Conservation (phyloP, 192 early-diverging fungal species). For the Chytriomyces sp. region DNA sequence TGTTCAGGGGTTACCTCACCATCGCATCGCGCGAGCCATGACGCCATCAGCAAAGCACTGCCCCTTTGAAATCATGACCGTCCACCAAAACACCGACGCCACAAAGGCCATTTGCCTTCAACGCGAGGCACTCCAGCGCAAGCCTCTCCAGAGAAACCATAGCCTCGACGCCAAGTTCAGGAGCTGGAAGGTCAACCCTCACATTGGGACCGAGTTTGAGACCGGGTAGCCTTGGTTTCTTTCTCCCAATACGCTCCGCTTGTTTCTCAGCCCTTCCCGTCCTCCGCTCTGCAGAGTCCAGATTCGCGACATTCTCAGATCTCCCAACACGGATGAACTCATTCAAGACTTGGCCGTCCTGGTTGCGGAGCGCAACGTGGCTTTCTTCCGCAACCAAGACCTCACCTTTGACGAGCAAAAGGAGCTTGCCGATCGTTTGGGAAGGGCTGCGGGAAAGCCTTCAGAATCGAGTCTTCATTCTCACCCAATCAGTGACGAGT, state of each 20-base stretch:
- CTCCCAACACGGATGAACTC: slow-evolving; percentile 13
- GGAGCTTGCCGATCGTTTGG: slow-evolving; percentile 39
- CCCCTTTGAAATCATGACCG: too few relatives aligned
- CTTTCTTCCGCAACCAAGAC: slow-evolving; percentile 71
- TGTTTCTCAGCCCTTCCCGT: background rate
- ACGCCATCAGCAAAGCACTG: too few relatives aligned
- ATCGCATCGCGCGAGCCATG: too few relatives aligned
- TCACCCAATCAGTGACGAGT: slow-evolving; percentile 12
- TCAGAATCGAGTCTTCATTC: slow-evolving; percentile 3
- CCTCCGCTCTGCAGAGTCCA: slow-evolving; percentile 6
- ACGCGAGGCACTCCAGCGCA: slow-evolving; percentile 1
- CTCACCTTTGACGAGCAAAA: slow-evolving; percentile 56
- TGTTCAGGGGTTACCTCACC: too few relatives aligned
- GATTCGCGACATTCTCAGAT: slow-evolving; percentile 21
- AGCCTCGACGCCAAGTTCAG: slow-evolving; percentile 9
- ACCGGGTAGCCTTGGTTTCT: background rate
- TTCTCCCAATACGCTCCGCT: background rate
- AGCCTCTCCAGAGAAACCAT: slow-evolving; percentile 4
- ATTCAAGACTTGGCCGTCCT: slow-evolving; percentile 54
- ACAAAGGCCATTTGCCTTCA: too few relatives aligned
- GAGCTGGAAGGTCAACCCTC: slow-evolving; percentile 17
- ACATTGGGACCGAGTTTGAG: slow-evolving; percentile 29
- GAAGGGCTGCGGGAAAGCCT: slow-evolving; percentile 12
- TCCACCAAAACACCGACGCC: too few relatives aligned
- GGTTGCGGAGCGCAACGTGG: slow-evolving; percentile 67